Evolutionary conservation across 2,329 filamentous ascomycete genomes (phyloP), one percentile per base, ranked within the genome.

Genomic region (Fusarium sp.): DNA sequence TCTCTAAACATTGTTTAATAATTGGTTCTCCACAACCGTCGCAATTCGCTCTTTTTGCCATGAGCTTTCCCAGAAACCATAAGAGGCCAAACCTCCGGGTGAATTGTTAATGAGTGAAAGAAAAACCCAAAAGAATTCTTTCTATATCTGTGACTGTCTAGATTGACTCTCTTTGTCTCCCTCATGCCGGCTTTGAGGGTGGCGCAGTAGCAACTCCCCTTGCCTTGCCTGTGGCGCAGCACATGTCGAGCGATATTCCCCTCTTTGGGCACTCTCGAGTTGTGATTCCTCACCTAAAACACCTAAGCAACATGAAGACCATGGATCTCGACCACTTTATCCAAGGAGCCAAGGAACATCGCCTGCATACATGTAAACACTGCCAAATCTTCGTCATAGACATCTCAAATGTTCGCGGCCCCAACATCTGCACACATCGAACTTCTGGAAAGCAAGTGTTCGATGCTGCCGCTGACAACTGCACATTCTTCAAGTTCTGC

Each of bases 301-400:
- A 4, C 0, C 9, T 16, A 2, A 27, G 3, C 22, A 22, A 50
- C 2, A 50, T 18, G 0, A 27, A 2, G 6, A 1, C 27, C 9
- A 43, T 29, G 22, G 37, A 24, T 14, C 14, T 39, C n/a, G 10
- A 20, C 10, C 20, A 24, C 9, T 39, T 57, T 57, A 16, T 6
- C 8, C 33, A 57, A 16, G 16, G 24, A 6, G 20, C 20, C 9
- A 10, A 27, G 20, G 20, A 27, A 18, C 27, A 39, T 57, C n/a
- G 54, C 20, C 20, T 57, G 6, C 33, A 57, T 24, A 39, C 33
- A 13, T 39, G 54, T 11, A n/a, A 10, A 57, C 18, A 57, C 20
- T 39, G 54, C 6, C 54, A 57, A 37, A 9, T 18, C 14, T 24
- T 57, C 4, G 13, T 57, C n/a, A 39, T 37, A 24, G 54, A 39